Base-by-base conservation (phyloP, 2,329 filamentous ascomycete genomes). In the Bipolaris oryzae region DNA sequence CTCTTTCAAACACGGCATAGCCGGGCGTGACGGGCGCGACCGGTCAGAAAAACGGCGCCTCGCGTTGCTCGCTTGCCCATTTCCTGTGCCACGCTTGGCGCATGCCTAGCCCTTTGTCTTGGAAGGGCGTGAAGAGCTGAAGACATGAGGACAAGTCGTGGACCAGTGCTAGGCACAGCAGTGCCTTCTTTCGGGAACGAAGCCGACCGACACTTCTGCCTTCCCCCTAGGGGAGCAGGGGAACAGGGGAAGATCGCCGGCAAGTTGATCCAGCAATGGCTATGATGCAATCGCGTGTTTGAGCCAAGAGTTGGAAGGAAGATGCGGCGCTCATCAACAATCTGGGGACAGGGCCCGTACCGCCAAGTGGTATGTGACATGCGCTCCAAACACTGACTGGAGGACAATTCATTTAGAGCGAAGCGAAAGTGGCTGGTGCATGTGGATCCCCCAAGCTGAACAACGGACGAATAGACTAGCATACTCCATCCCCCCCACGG, bases 21-120 rank as follows among this genome's bases (percentile, higher is more conserved):
- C 33, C 16, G 13, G 31, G 28, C 28, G 18, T 13, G 38, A 23
- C 10, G 38, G 25, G 25, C 25, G 18, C 10, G 42, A 46, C 53
- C 48, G 35, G 53, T 46, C 42, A 51, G 23, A 7, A 34, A 28
- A 37, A 5, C 7, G 25, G 33, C 41, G 35, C 38, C 20, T 46
- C 31, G 44, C 28, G 3, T 41, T 33, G 15, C 42, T 51, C 37
- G 49, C 49, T n/a, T 7, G 21, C 7, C 48, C 42, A 37, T 28
- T n/a, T 28, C 23, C 53, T 20, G 43, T 28, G 54, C 50, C 50
- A 39, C 33, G 11, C 50, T 44, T 57, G 44, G 54, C 50, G 16
- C 43, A 16, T 20, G 35, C 28, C 18, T 18, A 44, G 53, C 31
- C 33, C 34, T 35, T 21, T 34, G 33, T 28, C 15, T n/a, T 13